Base-by-base conservation (phyloP, 352 stramenopile species). In the Phytophthora fragariaefolia region DNA sequence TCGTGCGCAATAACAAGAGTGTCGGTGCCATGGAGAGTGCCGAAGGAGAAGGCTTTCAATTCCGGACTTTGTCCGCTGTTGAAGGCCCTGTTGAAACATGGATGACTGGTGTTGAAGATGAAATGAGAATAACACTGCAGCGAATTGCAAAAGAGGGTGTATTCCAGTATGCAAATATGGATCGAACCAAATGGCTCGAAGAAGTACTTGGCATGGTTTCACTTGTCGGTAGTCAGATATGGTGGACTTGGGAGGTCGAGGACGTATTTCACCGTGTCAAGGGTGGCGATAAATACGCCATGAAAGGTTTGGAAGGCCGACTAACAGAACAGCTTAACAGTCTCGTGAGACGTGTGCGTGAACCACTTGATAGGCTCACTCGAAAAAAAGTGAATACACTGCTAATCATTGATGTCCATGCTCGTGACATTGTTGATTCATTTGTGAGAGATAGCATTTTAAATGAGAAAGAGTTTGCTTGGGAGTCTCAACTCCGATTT, bases 201-300 rank as follows among this genome's bases (percentile, higher is more conserved):
- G 79, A 96, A 10, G 87, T 95, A 3, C 59, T 98, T 15, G 93
- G 94, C 0, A 98, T 98, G 93, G 93, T 98, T 7, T 91, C 90
- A 1, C 82, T 98, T 3, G 90, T 95, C 0, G 95, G 93, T 20
- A 97, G 85, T 63, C 95, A 98, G 63, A 97, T 98, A 40, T 97
- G 91, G 92, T 98, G 92, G 92, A 98, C 92, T 0, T 97, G 92
- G 91, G 87, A 98, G 49, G 93, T 98, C 34, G 93, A 98, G 56
- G 93, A 98, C 53, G 90, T 96, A 6, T 98, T 98, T 43, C 77
- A 87, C 18, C 83, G 86, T 8, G 93, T 97, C 28, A 93, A 92
- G 59, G 72, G 66, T 20, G 93, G 93, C 6, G 95, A 97, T 68
- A 98, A 98, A 66, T 97, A 98, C 56, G 95, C 92, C 2, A 97